Evolutionary conservation across 805 yeast genomes (phyloP), one percentile per base, ranked within the genome.

Genomic region (Candida krabiensis): DNA sequence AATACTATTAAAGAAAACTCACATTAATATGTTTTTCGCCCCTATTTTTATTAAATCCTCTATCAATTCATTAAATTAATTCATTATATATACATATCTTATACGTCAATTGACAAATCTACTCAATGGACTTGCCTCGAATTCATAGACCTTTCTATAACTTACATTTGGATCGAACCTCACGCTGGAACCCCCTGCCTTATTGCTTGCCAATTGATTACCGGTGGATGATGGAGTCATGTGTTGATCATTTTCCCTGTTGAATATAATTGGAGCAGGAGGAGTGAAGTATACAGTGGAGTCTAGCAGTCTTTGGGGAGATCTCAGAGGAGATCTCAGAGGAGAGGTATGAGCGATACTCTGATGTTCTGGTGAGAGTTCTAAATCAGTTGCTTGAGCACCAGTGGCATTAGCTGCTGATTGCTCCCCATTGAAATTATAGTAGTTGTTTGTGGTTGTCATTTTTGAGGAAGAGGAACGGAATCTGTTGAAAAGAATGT

Each of bases 91-190:
- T 35, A 31, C 35, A 35, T 37, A 34, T 13, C 22, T 36, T 32
- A 28, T 55, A 35, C 49, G 50, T 29, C 47, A 30, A 30, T 45
- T 52, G 30, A 41, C 42, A 33, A 46, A 47, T 33, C 48, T 21
- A 32, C 44, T 28, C 37, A 52, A 37, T 1, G 56, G 55, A 43
- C 56, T 52, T 16, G 41, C 47, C 15, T 47, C 47, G 19, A 42
- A 39, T 18, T 42, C 51, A 14, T 46, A 44, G 9, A 41, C 43
- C 23, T 41, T 35, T 27, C 59, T 49, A 31, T 56, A 59, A 30
- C 57, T 57, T 2, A 57, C 53, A 41, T 58, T 58, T 6, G 61
- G 58, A 39, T 59, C 49, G 32, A 59, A 59, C 16, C 64, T 45
- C 9, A 59, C 64, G 17, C 51, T 50, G 4, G 56, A 44, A 3